Percentiles rank a stretch among this genome's conserved stretches.
Conservation (phyloP, 805 yeast genomes). For the Schizosaccharomyces osmophilus region DNA sequence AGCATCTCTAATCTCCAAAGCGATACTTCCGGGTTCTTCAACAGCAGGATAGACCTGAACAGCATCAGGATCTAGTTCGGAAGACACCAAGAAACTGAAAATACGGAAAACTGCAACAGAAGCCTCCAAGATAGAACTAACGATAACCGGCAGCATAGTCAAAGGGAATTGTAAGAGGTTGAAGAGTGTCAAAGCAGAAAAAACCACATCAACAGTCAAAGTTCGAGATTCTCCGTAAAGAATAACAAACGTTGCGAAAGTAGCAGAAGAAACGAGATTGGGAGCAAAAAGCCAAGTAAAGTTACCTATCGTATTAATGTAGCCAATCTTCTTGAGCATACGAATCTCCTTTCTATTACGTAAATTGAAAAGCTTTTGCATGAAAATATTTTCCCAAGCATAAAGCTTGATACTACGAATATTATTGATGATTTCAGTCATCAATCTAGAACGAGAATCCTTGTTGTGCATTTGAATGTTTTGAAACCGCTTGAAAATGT, state of each 20-base stretch:
- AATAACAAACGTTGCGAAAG: conserved; percentile 59
- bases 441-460: conserved; percentile 75
- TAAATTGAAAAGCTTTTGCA: conserved; percentile 44
- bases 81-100: conserved; percentile 39
- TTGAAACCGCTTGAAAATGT: conserved; percentile 45
- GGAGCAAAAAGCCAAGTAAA: conserved; percentile 77
- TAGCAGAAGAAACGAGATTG: conserved; percentile 63
- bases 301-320: conserved; percentile 40
- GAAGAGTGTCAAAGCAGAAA: conserved; percentile 68
- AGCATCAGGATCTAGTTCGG: conserved; percentile 63
- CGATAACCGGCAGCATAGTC: conserved; percentile 74
- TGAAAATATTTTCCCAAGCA: conserved; percentile 85
- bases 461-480: conserved; percentile 74
- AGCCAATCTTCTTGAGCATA: conserved; percentile 51
- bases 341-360: conserved; percentile 67
- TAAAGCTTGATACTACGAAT: conserved; percentile 80
- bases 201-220: conserved; percentile 67
- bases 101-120: conserved; percentile 35
- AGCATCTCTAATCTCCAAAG: conserved; percentile 16
- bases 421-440: conserved; percentile 70
- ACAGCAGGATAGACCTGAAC: conserved; percentile 38
- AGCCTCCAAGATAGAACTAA: conserved; percentile 68
- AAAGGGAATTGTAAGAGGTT: conserved; percentile 77
- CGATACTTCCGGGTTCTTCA: conserved; percentile 38
- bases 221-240: conserved; percentile 27